Evolutionary conservation across 202 grass and related monocot genomes (phyloP).

Genomic region (Panicum hallii): DNA sequence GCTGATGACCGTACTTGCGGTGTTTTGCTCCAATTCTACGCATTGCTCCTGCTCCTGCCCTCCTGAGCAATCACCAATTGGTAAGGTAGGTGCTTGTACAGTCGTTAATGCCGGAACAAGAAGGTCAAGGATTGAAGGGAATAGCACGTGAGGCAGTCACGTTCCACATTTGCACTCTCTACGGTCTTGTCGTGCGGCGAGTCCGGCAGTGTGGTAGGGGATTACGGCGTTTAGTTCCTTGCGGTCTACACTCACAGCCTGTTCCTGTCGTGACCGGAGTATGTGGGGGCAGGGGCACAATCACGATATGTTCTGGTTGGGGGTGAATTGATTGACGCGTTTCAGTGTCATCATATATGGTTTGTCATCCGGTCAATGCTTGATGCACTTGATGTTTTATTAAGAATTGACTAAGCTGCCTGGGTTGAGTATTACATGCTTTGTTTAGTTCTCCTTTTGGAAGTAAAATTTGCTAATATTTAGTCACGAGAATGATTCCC

Average conservation of each 20-base stretch:
- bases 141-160: neutral
- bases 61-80: constrained; percentile 2
- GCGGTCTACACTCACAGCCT: neutral
- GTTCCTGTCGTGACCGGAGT: neutral
- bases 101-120: neutral
- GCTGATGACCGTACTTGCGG: neutral
- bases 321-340: neutral
- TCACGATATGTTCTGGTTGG: neutral
- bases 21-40: constrained; percentile 27
- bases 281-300: neutral
- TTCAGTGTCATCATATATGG: neutral
- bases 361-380: neutral
- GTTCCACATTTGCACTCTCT: constrained; percentile 3
- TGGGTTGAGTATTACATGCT: neutral
- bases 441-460: neutral
- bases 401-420: constrained; percentile 4
- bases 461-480: neutral
- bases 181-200: neutral
- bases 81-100: constrained; percentile 9
- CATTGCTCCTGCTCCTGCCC: neutral
- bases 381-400: neutral
- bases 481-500: neutral
- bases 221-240: neutral
- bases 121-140: neutral
- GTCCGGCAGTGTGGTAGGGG: neutral